phyloP scores from a whole-genome alignment of 2,329 filamentous ascomycete genomes.

The Sporothrix schenckii region DNA sequence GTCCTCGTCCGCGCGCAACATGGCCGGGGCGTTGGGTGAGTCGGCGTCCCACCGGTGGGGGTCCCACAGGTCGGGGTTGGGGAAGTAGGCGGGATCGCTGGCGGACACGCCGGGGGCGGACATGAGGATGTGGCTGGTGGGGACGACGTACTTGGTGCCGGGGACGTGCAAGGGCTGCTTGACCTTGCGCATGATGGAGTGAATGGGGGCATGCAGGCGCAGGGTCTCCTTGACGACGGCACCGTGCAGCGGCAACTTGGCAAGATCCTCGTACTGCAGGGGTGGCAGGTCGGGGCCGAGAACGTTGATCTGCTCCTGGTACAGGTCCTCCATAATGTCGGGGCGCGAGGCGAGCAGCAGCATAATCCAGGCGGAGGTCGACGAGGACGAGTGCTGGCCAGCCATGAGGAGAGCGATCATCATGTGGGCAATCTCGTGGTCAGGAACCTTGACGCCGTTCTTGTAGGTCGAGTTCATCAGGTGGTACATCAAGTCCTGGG shows the following conservation, averaged over 20 bases:
- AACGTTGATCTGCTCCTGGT: constrained; percentile 73
- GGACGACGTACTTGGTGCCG: constrained; percentile 80
- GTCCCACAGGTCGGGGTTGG: constrained; percentile 80
- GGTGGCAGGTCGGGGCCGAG: constrained; percentile 75
- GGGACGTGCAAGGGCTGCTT: constrained; percentile 84
- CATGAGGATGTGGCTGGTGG: constrained; percentile 77
- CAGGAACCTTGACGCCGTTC: constrained; percentile 67
- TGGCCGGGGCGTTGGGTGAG: constrained; percentile 57
- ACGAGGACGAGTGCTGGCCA: constrained; percentile 78
- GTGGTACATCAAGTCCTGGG: constrained; percentile 76
- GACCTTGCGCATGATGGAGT: constrained; percentile 91
- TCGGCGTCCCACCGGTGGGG: constrained; percentile 85
- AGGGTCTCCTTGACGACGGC: constrained; percentile 91
- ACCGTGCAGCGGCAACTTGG: constrained; percentile 77
- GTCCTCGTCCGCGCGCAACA: constrained; percentile 47
- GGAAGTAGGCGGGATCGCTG: constrained; percentile 73
- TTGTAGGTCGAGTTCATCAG: constrained; percentile 78
- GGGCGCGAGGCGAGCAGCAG: constrained; percentile 72
- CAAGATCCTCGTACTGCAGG: constrained; percentile 75
- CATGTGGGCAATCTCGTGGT: constrained; percentile 78
- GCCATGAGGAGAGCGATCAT: constrained; percentile 88
- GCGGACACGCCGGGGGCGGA: constrained; percentile 83
- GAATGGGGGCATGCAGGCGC: constrained; percentile 87
- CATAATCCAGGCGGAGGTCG: constrained; percentile 77
- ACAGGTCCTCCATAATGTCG: constrained; percentile 69